phyloP scores from a whole-genome alignment of 768 basidiomycete species.

The Fomitopsis pulvina region DNA sequence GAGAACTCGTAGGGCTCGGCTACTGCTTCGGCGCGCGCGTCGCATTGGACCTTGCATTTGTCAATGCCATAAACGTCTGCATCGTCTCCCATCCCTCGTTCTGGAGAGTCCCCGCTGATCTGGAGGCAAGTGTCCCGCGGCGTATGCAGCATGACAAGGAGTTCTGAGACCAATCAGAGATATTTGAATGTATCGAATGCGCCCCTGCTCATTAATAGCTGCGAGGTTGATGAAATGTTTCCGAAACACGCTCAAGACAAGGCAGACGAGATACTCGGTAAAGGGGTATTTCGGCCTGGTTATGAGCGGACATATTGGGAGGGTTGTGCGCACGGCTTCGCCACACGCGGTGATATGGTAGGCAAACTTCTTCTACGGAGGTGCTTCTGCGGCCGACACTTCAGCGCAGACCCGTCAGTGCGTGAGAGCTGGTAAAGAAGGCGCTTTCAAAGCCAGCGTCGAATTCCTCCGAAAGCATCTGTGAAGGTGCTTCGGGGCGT shows the following conservation, averaged over 20 bases:
- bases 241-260: constrained; percentile 25
- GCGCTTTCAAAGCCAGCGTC: constrained; percentile 48
- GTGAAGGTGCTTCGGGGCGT: not conserved
- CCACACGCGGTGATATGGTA: constrained; percentile 36
- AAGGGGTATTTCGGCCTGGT: constrained; percentile 31
- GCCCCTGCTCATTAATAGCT: constrained; percentile 38
- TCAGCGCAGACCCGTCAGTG: constrained; percentile 29
- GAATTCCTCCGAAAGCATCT: constrained; percentile 41
- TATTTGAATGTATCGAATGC: constrained; percentile 28
- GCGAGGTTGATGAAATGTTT: constrained; percentile 29
- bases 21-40: constrained; percentile 42
- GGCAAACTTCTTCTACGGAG: constrained; percentile 19
- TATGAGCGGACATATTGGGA: constrained; percentile 29
- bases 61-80: constrained; percentile 30
- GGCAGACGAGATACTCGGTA: constrained; percentile 34
- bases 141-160: not conserved
- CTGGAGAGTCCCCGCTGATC: constrained; percentile 29
- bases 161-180: constrained; percentile 15
- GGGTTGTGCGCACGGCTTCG: constrained; percentile 27
- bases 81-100: constrained; percentile 42
- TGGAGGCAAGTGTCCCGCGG: constrained; percentile 23
- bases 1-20: constrained; percentile 31
- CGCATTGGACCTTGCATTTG: constrained; percentile 38
- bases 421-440: constrained; percentile 57
- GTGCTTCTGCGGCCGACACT: not conserved